These are phyloP conservation scores for Fraxinus dipetala DNA, from an alignment of 305 asterid species.

Conservation along the genomic window DNA sequence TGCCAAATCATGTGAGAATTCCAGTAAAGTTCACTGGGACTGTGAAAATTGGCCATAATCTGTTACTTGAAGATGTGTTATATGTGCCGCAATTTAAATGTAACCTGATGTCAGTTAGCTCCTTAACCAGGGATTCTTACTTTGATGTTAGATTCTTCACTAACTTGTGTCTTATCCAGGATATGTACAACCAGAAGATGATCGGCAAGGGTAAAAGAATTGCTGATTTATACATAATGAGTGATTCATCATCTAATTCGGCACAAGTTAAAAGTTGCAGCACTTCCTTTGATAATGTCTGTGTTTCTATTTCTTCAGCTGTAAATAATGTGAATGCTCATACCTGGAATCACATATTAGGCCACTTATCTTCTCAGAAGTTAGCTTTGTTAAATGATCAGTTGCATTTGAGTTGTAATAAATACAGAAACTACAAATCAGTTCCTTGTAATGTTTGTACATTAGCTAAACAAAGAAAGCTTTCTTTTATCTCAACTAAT, in stretches of 20 bases:
- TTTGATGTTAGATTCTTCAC: background rate
- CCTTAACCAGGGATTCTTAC: background rate
- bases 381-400: too few species aligned
- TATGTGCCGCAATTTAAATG: background rate
- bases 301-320: too few species aligned
- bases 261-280: background rate
- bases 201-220: background rate
- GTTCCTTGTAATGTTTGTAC: too few species aligned
- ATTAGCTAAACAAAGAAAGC: too few species aligned
- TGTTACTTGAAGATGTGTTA: background rate
- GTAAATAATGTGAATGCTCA: too few species aligned
- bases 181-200: too few species aligned
- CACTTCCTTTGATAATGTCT: too few species aligned
- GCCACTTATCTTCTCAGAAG: too few species aligned
- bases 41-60: background rate
- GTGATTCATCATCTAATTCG: background rate
- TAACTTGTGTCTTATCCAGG: background rate
- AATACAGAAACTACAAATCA: too few species aligned
- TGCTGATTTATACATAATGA: background rate
- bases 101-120: background rate
- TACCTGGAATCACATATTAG: too few species aligned
- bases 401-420: too few species aligned
- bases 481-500: too few species aligned
- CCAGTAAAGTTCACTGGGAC: background rate
- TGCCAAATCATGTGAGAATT: background rate